Evolutionary conservation across 2,329 filamentous ascomycete species (phyloP).

Genomic region (Triangularia verruculosa): DNA sequence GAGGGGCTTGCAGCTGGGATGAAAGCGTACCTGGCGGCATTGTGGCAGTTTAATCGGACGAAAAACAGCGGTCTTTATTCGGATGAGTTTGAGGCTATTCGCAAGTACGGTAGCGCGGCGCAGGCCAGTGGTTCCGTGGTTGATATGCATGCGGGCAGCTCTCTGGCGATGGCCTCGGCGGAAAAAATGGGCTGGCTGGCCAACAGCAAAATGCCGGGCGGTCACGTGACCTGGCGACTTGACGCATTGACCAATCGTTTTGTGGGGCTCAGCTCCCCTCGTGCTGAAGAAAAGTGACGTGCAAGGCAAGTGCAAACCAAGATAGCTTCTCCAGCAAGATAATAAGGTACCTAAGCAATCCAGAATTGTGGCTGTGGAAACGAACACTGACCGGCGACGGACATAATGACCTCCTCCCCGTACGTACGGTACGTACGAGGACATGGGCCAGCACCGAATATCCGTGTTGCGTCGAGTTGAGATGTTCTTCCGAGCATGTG

Average conservation of each 20-base stretch:
- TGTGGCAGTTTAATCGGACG: not conserved
- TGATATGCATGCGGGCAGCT: too few relatives aligned
- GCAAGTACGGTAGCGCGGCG: not conserved
- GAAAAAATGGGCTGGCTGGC: conserved; percentile 13
- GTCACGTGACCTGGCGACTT: not conserved
- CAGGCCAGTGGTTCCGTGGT: not conserved
- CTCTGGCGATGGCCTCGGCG: not conserved
- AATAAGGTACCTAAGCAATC: not conserved
- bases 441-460: not conserved
- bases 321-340: not conserved
- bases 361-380: not conserved
- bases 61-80: not conserved
- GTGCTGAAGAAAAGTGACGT: not conserved
- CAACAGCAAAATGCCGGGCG: not conserved
- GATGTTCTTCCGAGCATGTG: not conserved
- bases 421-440: not conserved
- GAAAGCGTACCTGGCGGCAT: conserved; percentile 29
- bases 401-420: not conserved
- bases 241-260: not conserved
- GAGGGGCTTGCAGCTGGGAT: not conserved
- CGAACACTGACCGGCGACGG: not conserved
- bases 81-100: not conserved
- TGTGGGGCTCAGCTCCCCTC: not conserved
- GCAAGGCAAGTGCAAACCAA: not conserved
- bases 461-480: not conserved